Evolutionary conservation across 805 yeast genomes (phyloP).

Genomic region (Scheffersomyces stipitis): DNA sequence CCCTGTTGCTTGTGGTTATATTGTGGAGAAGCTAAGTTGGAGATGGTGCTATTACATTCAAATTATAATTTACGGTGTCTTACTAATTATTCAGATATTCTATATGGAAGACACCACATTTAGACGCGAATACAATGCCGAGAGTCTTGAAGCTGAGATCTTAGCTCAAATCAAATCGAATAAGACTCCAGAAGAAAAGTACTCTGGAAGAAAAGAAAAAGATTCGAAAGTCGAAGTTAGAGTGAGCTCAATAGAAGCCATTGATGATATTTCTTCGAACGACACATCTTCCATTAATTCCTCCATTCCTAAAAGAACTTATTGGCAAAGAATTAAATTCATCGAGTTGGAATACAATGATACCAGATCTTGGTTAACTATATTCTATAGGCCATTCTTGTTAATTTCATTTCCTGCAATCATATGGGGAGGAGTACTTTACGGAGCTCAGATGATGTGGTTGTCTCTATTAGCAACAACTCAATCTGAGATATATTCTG

Average conservation of each 20-base stretch:
- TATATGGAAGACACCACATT: constrained; percentile 48
- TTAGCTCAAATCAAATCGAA: constrained; percentile 15
- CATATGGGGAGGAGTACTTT: constrained; percentile 46
- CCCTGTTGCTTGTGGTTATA: constrained; percentile 45
- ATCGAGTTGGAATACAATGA: constrained; percentile 41
- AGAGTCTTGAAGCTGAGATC: constrained; percentile 14
- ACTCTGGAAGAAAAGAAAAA: no score
- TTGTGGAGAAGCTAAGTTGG: constrained; percentile 39
- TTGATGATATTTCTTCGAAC: constrained; percentile 10
- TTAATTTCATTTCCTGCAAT: constrained; percentile 41
- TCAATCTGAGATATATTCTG: constrained; percentile 37
- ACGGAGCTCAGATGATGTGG: constrained; percentile 54
- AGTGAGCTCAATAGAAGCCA: background rate
- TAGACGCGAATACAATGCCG: constrained; percentile 19
- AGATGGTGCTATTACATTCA: constrained; percentile 37
- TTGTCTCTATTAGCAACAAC: constrained; percentile 44
- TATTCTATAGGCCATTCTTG: constrained; percentile 37
- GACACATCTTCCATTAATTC: no score
- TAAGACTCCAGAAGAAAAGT: no score
- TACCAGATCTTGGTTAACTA: constrained; percentile 37
- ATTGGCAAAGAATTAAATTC: constrained; percentile 36
- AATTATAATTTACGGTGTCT: constrained; percentile 33
- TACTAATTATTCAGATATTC: constrained; percentile 32
- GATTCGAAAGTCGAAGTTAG: background rate
- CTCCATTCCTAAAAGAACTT: constrained; percentile 27